These are phyloP conservation scores for Euclidium syriacum DNA, from an alignment of 345 rosid genomes.

Conservation along the genomic window DNA sequence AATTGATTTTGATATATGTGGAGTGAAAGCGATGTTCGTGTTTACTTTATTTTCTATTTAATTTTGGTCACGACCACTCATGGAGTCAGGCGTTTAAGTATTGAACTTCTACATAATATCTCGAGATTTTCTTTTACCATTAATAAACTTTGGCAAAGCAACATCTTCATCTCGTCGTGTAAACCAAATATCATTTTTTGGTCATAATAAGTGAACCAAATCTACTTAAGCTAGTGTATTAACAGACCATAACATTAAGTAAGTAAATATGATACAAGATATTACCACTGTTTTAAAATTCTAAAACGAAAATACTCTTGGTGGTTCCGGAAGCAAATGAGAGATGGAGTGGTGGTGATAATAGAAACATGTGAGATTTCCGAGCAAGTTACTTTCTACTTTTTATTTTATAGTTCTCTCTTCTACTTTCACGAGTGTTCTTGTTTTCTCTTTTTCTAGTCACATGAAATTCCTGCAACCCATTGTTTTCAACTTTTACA, in stretches of 20 bases:
- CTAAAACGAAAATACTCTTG: neutral
- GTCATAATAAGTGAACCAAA: neutral
- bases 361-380: slow-evolving; percentile 16
- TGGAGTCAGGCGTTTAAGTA: neutral
- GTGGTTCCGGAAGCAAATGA: neutral
- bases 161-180: neutral
- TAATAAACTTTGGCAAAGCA: neutral
- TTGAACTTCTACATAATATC: slow-evolving; percentile 11
- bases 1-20: neutral
- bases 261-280: neutral
- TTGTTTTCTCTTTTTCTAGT: neutral
- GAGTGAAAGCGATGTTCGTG: slow-evolving; percentile 3
- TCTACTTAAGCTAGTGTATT: neutral
- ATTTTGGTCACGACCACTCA: slow-evolving; percentile 10
- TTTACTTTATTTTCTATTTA: neutral
- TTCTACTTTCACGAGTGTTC: slow-evolving; percentile 16
- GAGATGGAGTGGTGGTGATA: neutral
- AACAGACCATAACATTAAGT: neutral
- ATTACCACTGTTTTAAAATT: neutral
- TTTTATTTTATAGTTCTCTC: slow-evolving; percentile 2
- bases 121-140: neutral
- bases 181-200: neutral
- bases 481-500: neutral
- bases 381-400: slow-evolving; percentile 12
- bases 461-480: slow-evolving; percentile 15